phyloP scores from a whole-genome alignment of 2,329 filamentous ascomycete genomes.

The Colletotrichum zoysiae region DNA sequence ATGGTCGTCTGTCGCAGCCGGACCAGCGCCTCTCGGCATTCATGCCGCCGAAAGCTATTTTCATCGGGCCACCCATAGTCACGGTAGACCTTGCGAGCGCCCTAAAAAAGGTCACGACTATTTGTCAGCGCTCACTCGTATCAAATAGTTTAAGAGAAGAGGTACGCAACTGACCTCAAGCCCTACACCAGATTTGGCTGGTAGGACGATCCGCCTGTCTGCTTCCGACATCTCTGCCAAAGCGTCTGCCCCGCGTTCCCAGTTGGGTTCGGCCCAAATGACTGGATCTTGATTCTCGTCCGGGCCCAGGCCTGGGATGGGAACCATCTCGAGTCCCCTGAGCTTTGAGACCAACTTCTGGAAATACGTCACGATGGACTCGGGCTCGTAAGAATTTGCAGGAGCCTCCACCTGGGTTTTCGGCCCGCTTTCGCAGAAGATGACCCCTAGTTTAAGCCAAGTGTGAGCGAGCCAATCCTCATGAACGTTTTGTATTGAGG shows the following conservation, averaged over 20 bases:
- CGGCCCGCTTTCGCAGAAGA: conserved; percentile 7
- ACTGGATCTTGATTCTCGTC: conserved; percentile 6
- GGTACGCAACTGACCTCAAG: conserved; percentile 9
- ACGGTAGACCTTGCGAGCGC: conserved; percentile 5
- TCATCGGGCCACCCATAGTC: conserved; percentile 14
- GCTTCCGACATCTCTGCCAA: background rate
- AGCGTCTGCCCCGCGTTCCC: background rate
- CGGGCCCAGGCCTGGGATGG: conserved; percentile 12
- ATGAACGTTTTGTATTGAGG: conserved; percentile 1
- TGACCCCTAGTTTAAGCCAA: conserved; percentile 10
- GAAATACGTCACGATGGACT: conserved; percentile 11
- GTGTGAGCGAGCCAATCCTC: conserved; percentile 2
- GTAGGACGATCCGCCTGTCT: conserved; percentile 7
- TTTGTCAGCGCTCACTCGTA: background rate
- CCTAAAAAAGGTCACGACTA: background rate
- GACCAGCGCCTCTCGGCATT: conserved; percentile 9
- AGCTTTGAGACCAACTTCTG: conserved; percentile 7
- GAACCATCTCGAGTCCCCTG: conserved; percentile 16
- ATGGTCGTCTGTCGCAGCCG: conserved; percentile 2
- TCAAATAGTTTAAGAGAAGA: background rate
- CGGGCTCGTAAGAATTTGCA: background rate
- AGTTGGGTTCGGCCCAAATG: conserved; percentile 27
- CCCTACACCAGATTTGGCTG: background rate
- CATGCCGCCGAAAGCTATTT: background rate
- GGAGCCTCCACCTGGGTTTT: conserved; percentile 1